Evolutionary conservation across 2,329 filamentous ascomycete genomes (phyloP).

Genomic region (Aspergillus pseudoviridinutans): DNA sequence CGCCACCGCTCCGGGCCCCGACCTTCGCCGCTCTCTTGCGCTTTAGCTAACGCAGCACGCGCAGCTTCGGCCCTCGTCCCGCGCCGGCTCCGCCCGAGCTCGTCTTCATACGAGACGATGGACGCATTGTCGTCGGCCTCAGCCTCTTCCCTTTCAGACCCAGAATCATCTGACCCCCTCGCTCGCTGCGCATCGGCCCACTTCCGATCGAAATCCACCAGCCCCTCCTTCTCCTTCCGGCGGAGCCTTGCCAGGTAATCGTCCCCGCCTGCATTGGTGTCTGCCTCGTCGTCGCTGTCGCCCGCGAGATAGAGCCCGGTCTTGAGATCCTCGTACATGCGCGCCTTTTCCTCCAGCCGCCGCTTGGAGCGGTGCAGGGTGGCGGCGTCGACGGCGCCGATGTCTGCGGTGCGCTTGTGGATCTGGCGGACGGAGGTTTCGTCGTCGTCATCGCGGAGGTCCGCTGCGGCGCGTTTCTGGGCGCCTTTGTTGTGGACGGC

Average conservation of each 20-base stretch:
- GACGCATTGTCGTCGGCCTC: slow-evolving; percentile 52
- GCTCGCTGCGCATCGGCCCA: slow-evolving; percentile 69
- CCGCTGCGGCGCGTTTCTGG: slow-evolving; percentile 60
- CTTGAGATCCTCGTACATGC: slow-evolving; percentile 85
- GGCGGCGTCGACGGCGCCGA: slow-evolving; percentile 57
- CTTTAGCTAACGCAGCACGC: slow-evolving; percentile 55
- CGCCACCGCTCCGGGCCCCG: slow-evolving; percentile 27
- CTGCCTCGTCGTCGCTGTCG: slow-evolving; percentile 33
- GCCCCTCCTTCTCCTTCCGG: slow-evolving; percentile 51
- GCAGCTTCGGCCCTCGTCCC: slow-evolving; percentile 68
- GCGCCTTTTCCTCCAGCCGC: slow-evolving; percentile 86
- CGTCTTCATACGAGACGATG: slow-evolving; percentile 82
- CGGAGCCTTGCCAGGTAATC: slow-evolving; percentile 54
- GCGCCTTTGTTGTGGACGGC: slow-evolving; percentile 59
- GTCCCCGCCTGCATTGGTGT: slow-evolving; percentile 19
- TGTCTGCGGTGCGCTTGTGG: slow-evolving; percentile 57
- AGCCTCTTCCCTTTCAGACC: slow-evolving; percentile 30
- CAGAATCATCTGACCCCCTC: slow-evolving; percentile 30
- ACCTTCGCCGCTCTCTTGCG: slow-evolving; percentile 19
- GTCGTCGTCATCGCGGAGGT: slow-evolving; percentile 42
- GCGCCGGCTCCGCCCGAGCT: slow-evolving; percentile 78
- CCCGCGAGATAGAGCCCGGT: slow-evolving; percentile 71
- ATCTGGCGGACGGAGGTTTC: slow-evolving; percentile 52
- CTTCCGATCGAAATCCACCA: slow-evolving; percentile 94
- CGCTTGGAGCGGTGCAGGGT: slow-evolving; percentile 64